Base-by-base conservation (phyloP, 768 basidiomycete species). In the Coprinopsis marcescibilis region DNA sequence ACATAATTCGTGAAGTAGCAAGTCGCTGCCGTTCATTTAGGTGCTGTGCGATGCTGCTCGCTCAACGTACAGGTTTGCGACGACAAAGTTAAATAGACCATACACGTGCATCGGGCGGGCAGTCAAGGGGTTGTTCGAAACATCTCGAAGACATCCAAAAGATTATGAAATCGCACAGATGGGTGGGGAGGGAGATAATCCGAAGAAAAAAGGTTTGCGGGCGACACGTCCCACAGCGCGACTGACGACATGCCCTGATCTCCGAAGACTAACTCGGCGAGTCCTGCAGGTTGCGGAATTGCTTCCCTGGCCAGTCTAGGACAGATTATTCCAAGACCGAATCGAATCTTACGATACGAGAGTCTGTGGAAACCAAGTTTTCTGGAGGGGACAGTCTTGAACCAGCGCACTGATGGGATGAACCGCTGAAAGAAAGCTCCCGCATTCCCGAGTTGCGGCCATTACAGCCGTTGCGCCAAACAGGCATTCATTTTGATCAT, bases 321-420 rank as follows among this genome's bases (percentile, higher is more conserved):
- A 67, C 81, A 66, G 59, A 84, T 89, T 89, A 89, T 84, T 84
- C 87, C 83, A 81, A 80, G 76, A 69, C 64, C 72, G 56, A 50
- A 53, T 73, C 82, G 77, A 63, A 26, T 67, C 77, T 81, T 89
- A 66, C 80, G 74, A 63, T 51, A 65, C 72, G 78, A 75, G 69
- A 71, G 66, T 75, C 75, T 76, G 78, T 76, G 81, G 78, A 74
- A 67, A 84, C 86, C 85, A 88, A 89, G 83, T 88, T 89, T 87
- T 89, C 87, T 80, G 84, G 85, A 88, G 87, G 85, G 83, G 83
- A 81, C 80, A 76, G 85, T 75, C 84, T 89, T 84, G 87, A 89
- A 88, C 83, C 81, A 85, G 87, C 86, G 87, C 87, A 79, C 87
- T 76, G 64, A 69, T 73, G 77, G n/a, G 68, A 65, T 56, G 35